Evolutionary conservation across 805 yeast species (phyloP), one percentile per base, ranked within the genome.

Genomic region (Hanseniaspora nectarophila): DNA sequence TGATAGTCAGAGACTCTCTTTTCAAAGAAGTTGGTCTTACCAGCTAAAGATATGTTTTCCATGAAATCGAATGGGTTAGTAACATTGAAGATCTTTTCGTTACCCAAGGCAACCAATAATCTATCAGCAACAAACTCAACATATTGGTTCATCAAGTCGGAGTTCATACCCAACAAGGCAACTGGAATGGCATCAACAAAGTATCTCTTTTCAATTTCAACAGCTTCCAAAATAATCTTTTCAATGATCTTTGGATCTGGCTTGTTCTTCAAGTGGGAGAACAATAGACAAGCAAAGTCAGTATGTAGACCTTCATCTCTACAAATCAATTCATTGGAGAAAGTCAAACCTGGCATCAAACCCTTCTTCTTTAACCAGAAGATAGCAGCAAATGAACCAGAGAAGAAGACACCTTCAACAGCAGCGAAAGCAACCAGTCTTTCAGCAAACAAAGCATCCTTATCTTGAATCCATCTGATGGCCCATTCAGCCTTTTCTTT

Each of bases 301-400:
- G 98, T 90, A 72, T 90, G 98, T 71, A 92, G 75, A 69, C 98
- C 98, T 75, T 90, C 98, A 70, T 90, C 98, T 73, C 98, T 87
- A 67, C 95, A 88, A 63, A 90, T 90, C 67, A 90, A 80, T 73
- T 90, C 98, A 71, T 90, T 90, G 53, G 97, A 89, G 77, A 90
- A 92, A 42, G 97, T 90, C 63, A 90, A 76, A 66, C 98, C 98
- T 34, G 98, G 97, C 98, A 90, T 90, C 66, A 90, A 75, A 67
- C 98, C 98, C 70, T 96, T 84, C 80, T 90, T 90, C 80, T 92
- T 90, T 66, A 90, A 80, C 98, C 98, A 90, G 75, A 90, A 90
- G 67, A 90, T 88, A 51, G 97, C 88, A 47, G 98, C 98, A 67
- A 90, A 90, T 2, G 97, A 92, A 58, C 98, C 98, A 43, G 95